These are phyloP conservation scores for Ustilago loliicola DNA, from an alignment of 1,284 basidiomycete genomes.

Conservation along the genomic window DNA sequence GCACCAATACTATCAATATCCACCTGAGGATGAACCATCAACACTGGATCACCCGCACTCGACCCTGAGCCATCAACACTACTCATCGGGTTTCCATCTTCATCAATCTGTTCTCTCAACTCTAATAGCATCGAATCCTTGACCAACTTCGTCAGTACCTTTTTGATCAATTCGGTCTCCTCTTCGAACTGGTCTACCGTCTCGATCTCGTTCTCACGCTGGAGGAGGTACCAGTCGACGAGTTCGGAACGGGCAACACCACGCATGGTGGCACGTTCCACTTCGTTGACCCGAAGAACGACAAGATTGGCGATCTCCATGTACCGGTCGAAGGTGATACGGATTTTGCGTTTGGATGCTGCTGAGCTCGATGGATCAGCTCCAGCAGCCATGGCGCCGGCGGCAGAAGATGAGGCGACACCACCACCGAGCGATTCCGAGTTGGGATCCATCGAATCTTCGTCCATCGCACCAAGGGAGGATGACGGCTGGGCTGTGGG, in stretches of 20 bases:
- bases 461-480: slow-evolving; percentile 47
- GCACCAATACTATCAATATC: slow-evolving; percentile 62
- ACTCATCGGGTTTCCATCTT: slow-evolving; percentile 46
- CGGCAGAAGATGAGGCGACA: slow-evolving; percentile 52
- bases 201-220: slow-evolving; percentile 82
- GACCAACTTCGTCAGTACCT: slow-evolving; percentile 88
- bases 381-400: slow-evolving; percentile 40
- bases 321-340: slow-evolving; percentile 95
- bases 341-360: slow-evolving; percentile 75
- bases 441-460: slow-evolving; percentile 75
- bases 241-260: slow-evolving; percentile 84
- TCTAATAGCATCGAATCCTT: slow-evolving; percentile 76
- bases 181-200: slow-evolving; percentile 90
- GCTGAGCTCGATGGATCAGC: slow-evolving; percentile 32
- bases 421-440: slow-evolving; percentile 74
- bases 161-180: slow-evolving; percentile 88
- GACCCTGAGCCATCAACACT: slow-evolving; percentile 35
- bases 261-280: slow-evolving; percentile 81
- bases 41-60: slow-evolving; percentile 36
- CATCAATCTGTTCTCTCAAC: slow-evolving; percentile 55
- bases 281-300: slow-evolving; percentile 83
- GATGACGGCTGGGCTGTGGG: slow-evolving; percentile 37
- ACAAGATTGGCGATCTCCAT: slow-evolving; percentile 89
- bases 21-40: slow-evolving; percentile 65
- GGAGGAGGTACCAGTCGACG: slow-evolving; percentile 95